Evolutionary conservation across 192 early-diverging fungal genomes (phyloP).

Genomic region (Chytriomyces hyalinus): DNA sequence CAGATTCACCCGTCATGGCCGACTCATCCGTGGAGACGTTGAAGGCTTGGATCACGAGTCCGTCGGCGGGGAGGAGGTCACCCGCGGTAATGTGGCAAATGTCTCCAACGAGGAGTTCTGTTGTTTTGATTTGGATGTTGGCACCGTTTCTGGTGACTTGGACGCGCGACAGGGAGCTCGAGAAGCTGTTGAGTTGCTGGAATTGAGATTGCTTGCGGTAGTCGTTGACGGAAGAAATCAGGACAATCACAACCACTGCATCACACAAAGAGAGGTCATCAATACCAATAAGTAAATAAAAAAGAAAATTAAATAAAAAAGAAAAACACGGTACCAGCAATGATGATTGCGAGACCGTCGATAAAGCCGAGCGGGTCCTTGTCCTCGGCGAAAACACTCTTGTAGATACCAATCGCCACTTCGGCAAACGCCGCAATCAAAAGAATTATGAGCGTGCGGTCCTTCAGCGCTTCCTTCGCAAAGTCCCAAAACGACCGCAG

Average conservation of each 20-base stretch:
- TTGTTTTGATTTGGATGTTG: slow-evolving; percentile 74
- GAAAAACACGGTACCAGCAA: slow-evolving; percentile 52
- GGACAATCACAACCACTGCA: slow-evolving; percentile 85
- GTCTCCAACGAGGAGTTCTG: slow-evolving; percentile 89
- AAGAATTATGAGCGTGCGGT: slow-evolving; percentile 76
- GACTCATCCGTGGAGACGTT: slow-evolving; percentile 89
- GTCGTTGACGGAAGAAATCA: slow-evolving; percentile 87
- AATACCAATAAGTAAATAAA: neutral
- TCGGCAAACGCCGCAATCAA: slow-evolving; percentile 84
- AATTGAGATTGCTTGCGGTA: slow-evolving; percentile 61
- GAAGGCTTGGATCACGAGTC: slow-evolving; percentile 77
- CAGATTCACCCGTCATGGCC: slow-evolving; percentile 89
- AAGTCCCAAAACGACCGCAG: slow-evolving; percentile 44
- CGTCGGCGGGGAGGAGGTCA: slow-evolving; percentile 95
- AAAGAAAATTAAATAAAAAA: slow-evolving; percentile 8
- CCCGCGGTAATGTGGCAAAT: slow-evolving; percentile 85
- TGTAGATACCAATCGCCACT: slow-evolving; percentile 85
- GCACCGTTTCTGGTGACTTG: slow-evolving; percentile 75
- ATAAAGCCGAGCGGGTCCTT: slow-evolving; percentile 67
- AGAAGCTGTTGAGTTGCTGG: slow-evolving; percentile 55
- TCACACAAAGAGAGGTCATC: neutral
- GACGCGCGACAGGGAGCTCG: slow-evolving; percentile 40
- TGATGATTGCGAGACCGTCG: slow-evolving; percentile 80
- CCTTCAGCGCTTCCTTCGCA: slow-evolving; percentile 52
- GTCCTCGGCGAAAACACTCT: slow-evolving; percentile 64